These are phyloP conservation scores for Phaffia tasmanica DNA, from an alignment of 768 basidiomycete species.

Conservation along the genomic window DNA sequence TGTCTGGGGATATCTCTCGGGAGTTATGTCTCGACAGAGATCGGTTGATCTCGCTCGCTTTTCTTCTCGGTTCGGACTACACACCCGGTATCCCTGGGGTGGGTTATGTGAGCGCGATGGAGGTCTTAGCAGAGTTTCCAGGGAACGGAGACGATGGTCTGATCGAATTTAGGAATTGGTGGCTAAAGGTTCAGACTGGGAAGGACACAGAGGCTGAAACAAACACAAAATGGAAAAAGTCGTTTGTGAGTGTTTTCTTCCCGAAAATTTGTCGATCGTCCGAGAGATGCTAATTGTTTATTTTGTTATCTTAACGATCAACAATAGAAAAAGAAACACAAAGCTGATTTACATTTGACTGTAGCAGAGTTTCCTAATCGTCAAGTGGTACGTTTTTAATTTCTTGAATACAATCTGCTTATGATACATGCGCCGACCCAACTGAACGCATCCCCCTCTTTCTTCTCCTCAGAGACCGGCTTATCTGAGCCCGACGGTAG, in stretches of 20 bases:
- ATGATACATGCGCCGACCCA: not conserved
- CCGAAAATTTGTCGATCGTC: not conserved
- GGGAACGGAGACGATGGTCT: constrained; percentile 58
- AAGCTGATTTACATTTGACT: constrained; percentile 11
- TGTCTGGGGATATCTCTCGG: constrained; percentile 65
- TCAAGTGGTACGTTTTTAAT: constrained; percentile 8
- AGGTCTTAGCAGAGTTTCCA: constrained; percentile 83
- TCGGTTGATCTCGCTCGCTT: constrained; percentile 76
- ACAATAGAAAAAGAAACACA: constrained; percentile 22
- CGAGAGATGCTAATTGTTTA: not conserved
- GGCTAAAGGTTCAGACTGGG: constrained; percentile 82
- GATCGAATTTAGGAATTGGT: constrained; percentile 78
- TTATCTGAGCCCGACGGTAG: constrained; percentile 18
- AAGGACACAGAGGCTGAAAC: constrained; percentile 58
- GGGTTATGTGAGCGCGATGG: constrained; percentile 94
- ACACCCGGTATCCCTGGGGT: constrained; percentile 82
- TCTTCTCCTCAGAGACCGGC: constrained; percentile 9
- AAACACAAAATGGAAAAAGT: constrained; percentile 62
- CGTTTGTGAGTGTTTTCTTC: constrained; percentile 55
- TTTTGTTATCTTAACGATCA: not conserved
- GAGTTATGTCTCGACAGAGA: constrained; percentile 81
- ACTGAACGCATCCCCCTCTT: not conserved
- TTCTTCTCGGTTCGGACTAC: constrained; percentile 93
- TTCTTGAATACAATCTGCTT: not conserved
- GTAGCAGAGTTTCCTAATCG: constrained; percentile 12